Conservation (phyloP, 2,329 filamentous ascomycete genomes). For the Grosmannia huntii region DNA sequence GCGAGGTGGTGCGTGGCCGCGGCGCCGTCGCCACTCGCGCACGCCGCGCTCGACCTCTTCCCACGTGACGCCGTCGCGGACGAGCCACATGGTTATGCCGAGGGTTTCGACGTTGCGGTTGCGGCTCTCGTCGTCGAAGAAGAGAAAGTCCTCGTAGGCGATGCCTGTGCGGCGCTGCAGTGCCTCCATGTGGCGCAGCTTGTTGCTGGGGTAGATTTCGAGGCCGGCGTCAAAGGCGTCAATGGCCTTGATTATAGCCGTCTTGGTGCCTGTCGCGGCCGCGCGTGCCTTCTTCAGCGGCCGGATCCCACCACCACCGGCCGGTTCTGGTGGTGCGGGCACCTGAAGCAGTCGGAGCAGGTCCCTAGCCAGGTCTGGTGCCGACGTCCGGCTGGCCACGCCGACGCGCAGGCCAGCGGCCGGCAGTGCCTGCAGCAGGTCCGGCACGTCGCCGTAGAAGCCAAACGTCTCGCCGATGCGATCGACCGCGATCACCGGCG, state of each 20-base stretch:
- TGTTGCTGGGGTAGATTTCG: conserved; percentile 64
- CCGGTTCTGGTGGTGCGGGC: conserved; percentile 14
- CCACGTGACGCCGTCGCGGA: conserved; percentile 66
- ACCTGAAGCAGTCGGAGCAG: conserved; percentile 65
- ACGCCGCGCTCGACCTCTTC: conserved; percentile 70
- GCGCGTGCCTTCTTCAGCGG: neutral
- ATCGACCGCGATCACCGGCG: conserved; percentile 28
- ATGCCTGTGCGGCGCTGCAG: conserved; percentile 61
- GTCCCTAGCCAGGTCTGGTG: conserved; percentile 68
- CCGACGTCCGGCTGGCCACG: conserved; percentile 67
- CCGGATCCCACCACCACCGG: neutral
- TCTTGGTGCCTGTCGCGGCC: conserved; percentile 5
- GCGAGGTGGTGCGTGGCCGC: conserved; percentile 23
- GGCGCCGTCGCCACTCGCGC: conserved; percentile 64
- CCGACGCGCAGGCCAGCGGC: conserved; percentile 41
- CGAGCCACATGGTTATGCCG: conserved; percentile 74
- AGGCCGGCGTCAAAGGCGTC: conserved; percentile 47
- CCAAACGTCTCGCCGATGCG: conserved; percentile 51
- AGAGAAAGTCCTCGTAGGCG: conserved; percentile 73
- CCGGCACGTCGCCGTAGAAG: conserved; percentile 60
- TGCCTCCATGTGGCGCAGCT: conserved; percentile 72
- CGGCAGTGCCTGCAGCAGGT: conserved; percentile 49
- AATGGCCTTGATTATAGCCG: conserved; percentile 22
- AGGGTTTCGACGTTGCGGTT: conserved; percentile 71
- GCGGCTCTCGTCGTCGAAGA: conserved; percentile 85